Base-by-base conservation (phyloP, 345 rosid species). In the Eucalyptus pauciflora region DNA sequence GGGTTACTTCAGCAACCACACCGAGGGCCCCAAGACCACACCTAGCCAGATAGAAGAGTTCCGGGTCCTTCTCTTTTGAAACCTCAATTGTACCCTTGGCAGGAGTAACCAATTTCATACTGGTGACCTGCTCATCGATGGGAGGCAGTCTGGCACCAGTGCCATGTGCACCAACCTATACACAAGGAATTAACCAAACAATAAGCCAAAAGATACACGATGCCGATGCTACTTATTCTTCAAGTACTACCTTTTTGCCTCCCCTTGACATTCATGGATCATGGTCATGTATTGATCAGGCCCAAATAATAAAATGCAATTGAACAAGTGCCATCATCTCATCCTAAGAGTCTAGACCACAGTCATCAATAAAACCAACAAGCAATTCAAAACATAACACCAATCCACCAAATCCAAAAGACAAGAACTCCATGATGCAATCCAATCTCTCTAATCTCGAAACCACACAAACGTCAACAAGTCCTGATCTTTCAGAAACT, bases 1-100 rank as follows among this genome's bases (percentile, higher is more conserved):
- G 94, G 81, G 96, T 96, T 87, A 98, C 99, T 94, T 98, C 99
- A 89, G 99, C 95, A 91, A 98, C 98, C 91, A 98, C 99, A 90
- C 98, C 99, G 87, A 98, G 98, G 54, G 95, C 99, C 67, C 99
- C 99, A 89, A 98, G 96, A 89, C 99, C 99, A 90, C 98, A 95
- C 8, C 99, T 95, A 88, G 97, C 99, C 67, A 98, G 91, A 92
- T 94, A 95, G 94, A 98, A 98, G 64, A 98, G 93, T 91, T 98
- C 97, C 0, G 98, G 98, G 92, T 98, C 97, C 90, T 95, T 94
- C 52, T 96, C 99, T 89, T 93, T 94, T 8, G 98, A 98, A 85
- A 98, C 91, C 90, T 96, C 99, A 87, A 97, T 95, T 9, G 97
- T 96, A 89, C 99, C 99, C 88, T 94, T 96, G 45, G 96, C 98